A percentile compares a stretch with the other conserved stretches of the same genome.
Evolutionary conservation across 2,329 filamentous ascomycete genomes (phyloP).

Genomic region (Neophaeococcomyces aloes): DNA sequence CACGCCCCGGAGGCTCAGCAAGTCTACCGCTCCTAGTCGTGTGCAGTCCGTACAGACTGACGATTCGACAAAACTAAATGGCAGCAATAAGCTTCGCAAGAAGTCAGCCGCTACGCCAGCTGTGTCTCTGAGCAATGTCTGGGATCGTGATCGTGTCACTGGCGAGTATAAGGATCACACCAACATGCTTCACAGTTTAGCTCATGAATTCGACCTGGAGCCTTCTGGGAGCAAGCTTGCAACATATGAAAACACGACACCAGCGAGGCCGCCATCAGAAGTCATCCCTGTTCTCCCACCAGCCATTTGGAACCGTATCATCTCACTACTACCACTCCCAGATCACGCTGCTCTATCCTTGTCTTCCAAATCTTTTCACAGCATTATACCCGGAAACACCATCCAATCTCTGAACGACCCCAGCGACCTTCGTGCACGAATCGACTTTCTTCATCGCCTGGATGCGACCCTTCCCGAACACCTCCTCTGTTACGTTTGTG

Average conservation of each 20-base stretch:
- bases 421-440: slow-evolving; percentile 36
- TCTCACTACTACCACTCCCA: slow-evolving; percentile 32
- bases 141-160: slow-evolving; percentile 19
- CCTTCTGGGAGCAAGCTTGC: slow-evolving; percentile 8
- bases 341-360: slow-evolving; percentile 42
- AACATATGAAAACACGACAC: slow-evolving; percentile 26
- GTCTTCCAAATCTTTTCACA: slow-evolving; percentile 37
- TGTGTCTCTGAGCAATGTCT: not conserved
- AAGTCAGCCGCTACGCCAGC: not conserved
- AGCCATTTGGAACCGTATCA: slow-evolving; percentile 38
- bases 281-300: slow-evolving; percentile 37
- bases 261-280: slow-evolving; percentile 7
- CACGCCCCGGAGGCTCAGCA: slow-evolving; percentile 1
- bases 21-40: not conserved
- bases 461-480: slow-evolving; percentile 45
- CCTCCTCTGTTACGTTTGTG: slow-evolving; percentile 50
- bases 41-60: not conserved
- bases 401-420: slow-evolving; percentile 33
- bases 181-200: slow-evolving; percentile 21
- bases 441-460: slow-evolving; percentile 42
- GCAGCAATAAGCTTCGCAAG: slow-evolving; percentile 3
- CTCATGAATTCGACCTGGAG: slow-evolving; percentile 12
- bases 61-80: not conserved
- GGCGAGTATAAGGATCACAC: slow-evolving; percentile 21
- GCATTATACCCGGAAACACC: slow-evolving; percentile 32